Evolutionary conservation across 2,329 filamentous ascomycete genomes (phyloP), one percentile per base, ranked within the genome.

Genomic region (Cladosporium sp.): DNA sequence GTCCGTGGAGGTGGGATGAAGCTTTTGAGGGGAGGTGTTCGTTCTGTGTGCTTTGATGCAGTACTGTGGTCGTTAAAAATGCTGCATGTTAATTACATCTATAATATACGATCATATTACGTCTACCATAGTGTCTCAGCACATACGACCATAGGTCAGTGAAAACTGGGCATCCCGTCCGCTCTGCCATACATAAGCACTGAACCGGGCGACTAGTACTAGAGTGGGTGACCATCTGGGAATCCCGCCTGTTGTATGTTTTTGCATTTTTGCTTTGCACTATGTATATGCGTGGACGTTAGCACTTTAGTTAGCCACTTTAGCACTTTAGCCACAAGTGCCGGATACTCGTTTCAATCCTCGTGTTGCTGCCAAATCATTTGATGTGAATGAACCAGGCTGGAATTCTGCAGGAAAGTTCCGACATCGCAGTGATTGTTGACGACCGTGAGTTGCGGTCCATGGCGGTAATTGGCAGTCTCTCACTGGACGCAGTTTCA

Each of bases 101-200:
- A 14, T 2, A 14, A 3, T 14, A 11, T 36, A 36, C 2, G 11
- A 14, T 36, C n/a, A 21, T n/a, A 44, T 7, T n/a, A 10, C 8
- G 1, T 8, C 8, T 44, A 1, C 6, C 38, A 44, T 6, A 2
- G 0, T 2, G 2, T 8, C 7, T 10, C 3, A 44, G 36, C 41
- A 47, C 41, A 47, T 47, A 47, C 41, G 41, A 47, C 41, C 41
- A 47, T 47, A 47, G 41, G 41, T 47, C 41, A 47, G 41, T 47
- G 41, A 47, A 47, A 47, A 47, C 41, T 47, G 41, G 41, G 41
- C 41, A 47, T 47, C 41, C 41, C 41, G 41, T 47, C 41, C 41
- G 41, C 41, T 44, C 38, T 44, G 38, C 38, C 38, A 44, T 44
- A 44, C 38, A 44, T 44, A 44, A 44, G 38, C 41, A 47, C 41